Evolutionary conservation across 805 yeast species (phyloP), one percentile per base, ranked within the genome.

Genomic region (Kregervanrija fluxuum): DNA sequence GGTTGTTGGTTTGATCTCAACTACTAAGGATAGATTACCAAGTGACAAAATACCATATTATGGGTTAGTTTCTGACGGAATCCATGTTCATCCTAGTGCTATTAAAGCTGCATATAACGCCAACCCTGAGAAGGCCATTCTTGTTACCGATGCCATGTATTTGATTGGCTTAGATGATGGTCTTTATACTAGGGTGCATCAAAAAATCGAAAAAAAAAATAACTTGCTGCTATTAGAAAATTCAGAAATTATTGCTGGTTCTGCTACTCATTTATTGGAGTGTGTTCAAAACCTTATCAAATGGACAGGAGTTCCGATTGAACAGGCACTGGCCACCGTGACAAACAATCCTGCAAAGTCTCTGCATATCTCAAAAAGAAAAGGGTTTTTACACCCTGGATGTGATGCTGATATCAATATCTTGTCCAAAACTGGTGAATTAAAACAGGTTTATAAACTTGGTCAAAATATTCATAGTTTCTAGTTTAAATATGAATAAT

Each of bases 91-190:
- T 50, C 79, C 80, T 1, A 62, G 79, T 30, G 70, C 73, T 64
- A 72, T 71, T 30, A 62, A 67, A 13, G 48, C 73, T 42, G 80
- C 80, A 1, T 78, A 73, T 61, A 63, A 67, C 35, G 62, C 79
- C 12, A 67, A 68, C 52, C 76, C 79, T 9, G 73, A 71, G n/a
- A 74, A 74, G 50, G 71, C 77, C 52, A 68, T 75, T 35, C 61
- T 78, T 48, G 79, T 74, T 12, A 77, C 83, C 2, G 83, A 77
- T 54, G 80, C 82, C 41, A 76, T 76, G 73, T 70, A 69, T 53
- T 67, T 75, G 53, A 68, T 76, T 50, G 83, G 83, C 1, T 66
- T 75, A 51, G 70, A 73, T 2, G 79, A 77, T 50, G 83, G 83
- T n/a, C 59, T 64, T 16, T 77, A 77, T 55, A 61, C 64, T 49